phyloP scores from a whole-genome alignment of 306 rosid genomes.

The Styphnolobium japonicum region DNA sequence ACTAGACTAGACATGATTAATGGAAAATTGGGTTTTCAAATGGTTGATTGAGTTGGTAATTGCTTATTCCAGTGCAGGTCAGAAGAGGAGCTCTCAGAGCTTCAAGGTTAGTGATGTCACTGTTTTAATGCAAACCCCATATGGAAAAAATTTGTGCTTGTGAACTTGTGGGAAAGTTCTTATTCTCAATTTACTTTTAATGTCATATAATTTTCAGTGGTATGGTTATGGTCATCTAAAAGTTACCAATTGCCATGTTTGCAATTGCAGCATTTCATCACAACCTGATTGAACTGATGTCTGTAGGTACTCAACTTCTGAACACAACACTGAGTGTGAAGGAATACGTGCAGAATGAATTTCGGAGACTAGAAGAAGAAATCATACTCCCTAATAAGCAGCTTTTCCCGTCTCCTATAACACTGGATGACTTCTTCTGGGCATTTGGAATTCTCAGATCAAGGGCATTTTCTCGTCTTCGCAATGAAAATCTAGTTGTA shows the following conservation, averaged over 20 bases:
- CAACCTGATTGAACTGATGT: conserved; percentile 23
- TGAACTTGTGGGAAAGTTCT: neutral
- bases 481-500: conserved; percentile 76
- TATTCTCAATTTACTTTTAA: neutral
- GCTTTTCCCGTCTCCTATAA: conserved; percentile 76
- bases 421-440: conserved; percentile 93
- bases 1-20: neutral
- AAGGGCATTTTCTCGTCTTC: conserved; percentile 89
- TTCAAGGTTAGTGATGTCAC: conserved; percentile 65
- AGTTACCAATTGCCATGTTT: neutral
- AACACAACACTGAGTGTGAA: conserved; percentile 76
- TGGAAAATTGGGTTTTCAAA: conserved; percentile 12
- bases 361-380: conserved; percentile 69
- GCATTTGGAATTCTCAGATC: conserved; percentile 97
- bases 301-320: conserved; percentile 91
- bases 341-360: conserved; percentile 78
- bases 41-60: conserved; percentile 59
- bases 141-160: neutral
- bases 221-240: neutral
- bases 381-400: conserved; percentile 67
- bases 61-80: conserved; percentile 97
- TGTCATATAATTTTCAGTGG: neutral
- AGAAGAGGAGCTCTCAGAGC: conserved; percentile 91
- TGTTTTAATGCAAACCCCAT: conserved; percentile 1
- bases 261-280: neutral